Conservation (phyloP, 331 rosid genomes). For the Rosa hybrid region DNA sequence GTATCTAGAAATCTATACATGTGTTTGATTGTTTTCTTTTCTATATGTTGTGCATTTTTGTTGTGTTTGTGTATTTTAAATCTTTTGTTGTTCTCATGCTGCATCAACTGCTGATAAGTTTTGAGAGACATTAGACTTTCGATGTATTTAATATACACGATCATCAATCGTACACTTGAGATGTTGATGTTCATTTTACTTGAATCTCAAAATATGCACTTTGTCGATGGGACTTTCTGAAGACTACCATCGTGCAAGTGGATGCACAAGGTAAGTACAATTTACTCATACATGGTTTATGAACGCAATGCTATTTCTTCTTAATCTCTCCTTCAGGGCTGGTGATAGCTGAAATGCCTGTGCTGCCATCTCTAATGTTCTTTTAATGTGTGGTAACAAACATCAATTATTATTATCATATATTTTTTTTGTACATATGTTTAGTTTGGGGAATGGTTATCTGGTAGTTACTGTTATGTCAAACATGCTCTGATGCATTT, state of each 20-base stretch:
- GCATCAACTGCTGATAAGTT: constrained; percentile 39
- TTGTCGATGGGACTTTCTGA: constrained; percentile 79
- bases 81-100: constrained; percentile 21
- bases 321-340: constrained; percentile 84
- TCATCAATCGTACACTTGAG: constrained; percentile 44
- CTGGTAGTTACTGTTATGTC: constrained; percentile 23
- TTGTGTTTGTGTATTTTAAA: constrained; percentile 27
- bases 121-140: constrained; percentile 32
- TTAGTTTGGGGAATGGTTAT: constrained; percentile 14
- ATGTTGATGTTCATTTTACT: constrained; percentile 60
- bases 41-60: constrained; percentile 14
- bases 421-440: constrained; percentile 26
- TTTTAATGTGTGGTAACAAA: constrained; percentile 87
- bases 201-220: constrained; percentile 39
- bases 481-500: constrained; percentile 58
- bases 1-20: not conserved
- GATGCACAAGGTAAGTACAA: constrained; percentile 73
- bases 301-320: constrained; percentile 58
- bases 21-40: not conserved
- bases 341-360: constrained; percentile 81
- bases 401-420: constrained; percentile 45
- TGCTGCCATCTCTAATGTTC: constrained; percentile 90
- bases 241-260: constrained; percentile 64
- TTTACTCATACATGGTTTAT: constrained; percentile 49
- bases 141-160: constrained; percentile 32